These are phyloP conservation scores for Dictyostelium firmibasis DNA, from an alignment of 78 protist genomes.

Conservation along the genomic window DNA sequence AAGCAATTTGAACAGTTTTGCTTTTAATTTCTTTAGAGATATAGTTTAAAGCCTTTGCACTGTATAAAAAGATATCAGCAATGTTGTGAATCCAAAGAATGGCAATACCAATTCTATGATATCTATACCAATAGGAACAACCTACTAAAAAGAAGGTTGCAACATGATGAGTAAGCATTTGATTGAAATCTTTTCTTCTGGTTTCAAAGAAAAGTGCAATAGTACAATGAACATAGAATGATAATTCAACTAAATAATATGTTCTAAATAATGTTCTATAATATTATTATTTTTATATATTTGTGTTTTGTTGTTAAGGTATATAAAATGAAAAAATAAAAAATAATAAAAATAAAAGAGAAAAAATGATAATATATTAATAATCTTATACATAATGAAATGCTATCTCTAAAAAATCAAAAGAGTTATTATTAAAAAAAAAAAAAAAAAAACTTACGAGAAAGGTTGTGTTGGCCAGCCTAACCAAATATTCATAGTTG, in stretches of 20 bases:
- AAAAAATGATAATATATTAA: no score
- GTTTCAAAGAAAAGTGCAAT: conserved; percentile 74
- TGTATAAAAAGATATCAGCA: conserved; percentile 61
- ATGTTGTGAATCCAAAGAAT: conserved; percentile 56
- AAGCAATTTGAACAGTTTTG: not conserved
- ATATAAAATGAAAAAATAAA: no score
- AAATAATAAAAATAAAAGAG: no score
- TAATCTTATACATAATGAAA: no score
- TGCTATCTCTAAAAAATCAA: no score
- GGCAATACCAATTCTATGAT: conserved; percentile 72
- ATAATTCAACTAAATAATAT: conserved; percentile 55
- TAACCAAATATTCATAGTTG: conserved; percentile 76
- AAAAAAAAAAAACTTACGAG: conserved; percentile 15
- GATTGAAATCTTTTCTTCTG: conserved; percentile 70
- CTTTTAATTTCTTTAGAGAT: conserved; percentile 32
- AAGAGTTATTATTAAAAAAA: no score
- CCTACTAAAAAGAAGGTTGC: conserved; percentile 72
- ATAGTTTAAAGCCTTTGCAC: conserved; percentile 62
- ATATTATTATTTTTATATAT: no score
- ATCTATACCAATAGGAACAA: conserved; percentile 65
- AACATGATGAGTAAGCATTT: conserved; percentile 72
- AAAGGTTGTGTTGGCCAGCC: conserved; percentile 80
- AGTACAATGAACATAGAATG: conserved; percentile 67
- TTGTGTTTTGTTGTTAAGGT: not conserved
- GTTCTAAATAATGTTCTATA: conserved; percentile 67